Evolutionary conservation across 1,284 basidiomycete genomes (phyloP).

Genomic region (Ganoderma multipileum): DNA sequence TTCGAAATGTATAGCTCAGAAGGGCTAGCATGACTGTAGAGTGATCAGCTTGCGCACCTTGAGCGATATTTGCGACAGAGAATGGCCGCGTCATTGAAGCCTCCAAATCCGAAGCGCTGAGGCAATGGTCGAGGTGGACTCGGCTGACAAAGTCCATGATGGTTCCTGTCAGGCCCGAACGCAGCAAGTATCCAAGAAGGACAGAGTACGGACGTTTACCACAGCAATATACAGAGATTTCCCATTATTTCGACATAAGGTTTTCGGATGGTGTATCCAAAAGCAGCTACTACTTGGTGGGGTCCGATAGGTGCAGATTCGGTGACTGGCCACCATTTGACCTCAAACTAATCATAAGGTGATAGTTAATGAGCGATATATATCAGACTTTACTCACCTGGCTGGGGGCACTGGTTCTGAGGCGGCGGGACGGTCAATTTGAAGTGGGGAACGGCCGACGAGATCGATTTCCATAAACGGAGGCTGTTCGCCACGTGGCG

Average conservation of each 20-base stretch:
- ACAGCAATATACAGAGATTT: neutral
- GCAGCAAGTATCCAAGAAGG: neutral
- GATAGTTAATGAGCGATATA: neutral
- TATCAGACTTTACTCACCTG: neutral
- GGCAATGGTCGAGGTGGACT: neutral
- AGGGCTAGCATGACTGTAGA: neutral
- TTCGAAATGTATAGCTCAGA: neutral
- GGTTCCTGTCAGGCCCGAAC: neutral
- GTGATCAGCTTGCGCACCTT: neutral
- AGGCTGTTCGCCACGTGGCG: neutral
- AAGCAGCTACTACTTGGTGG: neutral
- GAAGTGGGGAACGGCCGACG: neutral
- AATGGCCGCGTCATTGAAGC: neutral
- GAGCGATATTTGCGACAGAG: slow-evolving; percentile 9
- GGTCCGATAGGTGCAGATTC: neutral
- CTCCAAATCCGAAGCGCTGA: neutral
- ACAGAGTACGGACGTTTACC: neutral
- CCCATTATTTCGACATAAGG: neutral
- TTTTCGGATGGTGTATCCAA: neutral
- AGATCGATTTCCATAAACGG: neutral
- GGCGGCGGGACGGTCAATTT: no score
- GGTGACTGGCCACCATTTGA: neutral
- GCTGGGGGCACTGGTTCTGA: neutral
- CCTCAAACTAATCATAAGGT: neutral
- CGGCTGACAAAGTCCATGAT: neutral